Evolutionary conservation across 768 basidiomycete genomes (phyloP), one percentile per base, ranked within the genome.

Genomic region (Lentinula detonsa): DNA sequence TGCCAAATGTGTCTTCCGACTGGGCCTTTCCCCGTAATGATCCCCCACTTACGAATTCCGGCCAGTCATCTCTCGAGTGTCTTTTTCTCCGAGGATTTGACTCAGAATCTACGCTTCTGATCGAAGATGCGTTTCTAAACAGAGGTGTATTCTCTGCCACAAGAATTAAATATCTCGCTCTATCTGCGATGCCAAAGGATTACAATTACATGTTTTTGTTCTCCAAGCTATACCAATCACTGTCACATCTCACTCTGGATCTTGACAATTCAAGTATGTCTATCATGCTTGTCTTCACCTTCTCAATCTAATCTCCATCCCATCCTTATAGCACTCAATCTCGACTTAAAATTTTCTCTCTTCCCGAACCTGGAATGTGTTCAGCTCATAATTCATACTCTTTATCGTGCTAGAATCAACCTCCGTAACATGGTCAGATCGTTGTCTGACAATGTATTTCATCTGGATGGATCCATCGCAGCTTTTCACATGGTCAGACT

Each of bases 111-210:
- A 58, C 45, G 2, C 8, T 50, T 16, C 11, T 49, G 15, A 39
- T 58, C 13, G 57, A 58, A 13, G 57, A 58, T 48, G 42, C 57
- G 15, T 13, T 58, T 15, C 34, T 58, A 0, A 58, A 58, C 34
- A 5, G 33, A 6, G 34, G 33, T 33, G 57, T 18, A 18, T 2
- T 58, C 3, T 33, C 43, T 58, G 9, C 3, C 10, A 18, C 7
- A 21, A 45, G 1, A 1, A 3, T 28, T 1, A 35, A 9, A n/a
- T 37, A 33, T 28, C 33, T 58, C 6, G 57, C 43, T 35, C 35
- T 58, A 3, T 58, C 31, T 16, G 7, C 33, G 16, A 58, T 58
- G 57, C 45, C 43, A 3, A 16, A 2, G 18, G 37, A 35, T 5
- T 50, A 34, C n/a, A 39, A 58, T n/a, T 58, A 58, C 45, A 39